A percentile compares a stretch with the other conserved stretches of the same genome.
These are phyloP conservation scores for Somion occarium DNA, from an alignment of 1,284 basidiomycete genomes.

Conservation along the genomic window DNA sequence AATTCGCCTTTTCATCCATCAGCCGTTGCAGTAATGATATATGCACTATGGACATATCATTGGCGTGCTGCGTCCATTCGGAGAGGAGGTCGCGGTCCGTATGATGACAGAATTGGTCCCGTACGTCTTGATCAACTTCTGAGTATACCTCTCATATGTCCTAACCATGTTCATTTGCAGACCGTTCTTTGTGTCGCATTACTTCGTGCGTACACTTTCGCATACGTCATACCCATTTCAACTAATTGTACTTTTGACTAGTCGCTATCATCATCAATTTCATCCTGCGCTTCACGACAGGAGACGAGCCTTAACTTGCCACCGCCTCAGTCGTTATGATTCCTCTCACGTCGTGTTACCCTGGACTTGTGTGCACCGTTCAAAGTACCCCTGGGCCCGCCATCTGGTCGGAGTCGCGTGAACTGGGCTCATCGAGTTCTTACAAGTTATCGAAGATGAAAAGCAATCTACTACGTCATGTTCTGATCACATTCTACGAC, in stretches of 20 bases:
- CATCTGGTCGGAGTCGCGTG: no score
- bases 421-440: no score
- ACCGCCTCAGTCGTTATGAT: not conserved
- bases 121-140: slow-evolving; percentile 39
- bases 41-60: slow-evolving; percentile 93
- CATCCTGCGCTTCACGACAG: slow-evolving; percentile 66
- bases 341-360: not conserved
- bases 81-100: slow-evolving; percentile 87
- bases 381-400: no score
- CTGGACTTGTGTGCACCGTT: no score
- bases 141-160: slow-evolving; percentile 10
- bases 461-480: not conserved
- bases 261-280: slow-evolving; percentile 91
- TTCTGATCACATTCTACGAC: not conserved
- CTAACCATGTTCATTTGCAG: slow-evolving; percentile 34
- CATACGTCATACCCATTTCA: not conserved
- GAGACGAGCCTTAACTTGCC: slow-evolving; percentile 7
- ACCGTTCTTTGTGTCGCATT: slow-evolving; percentile 85
- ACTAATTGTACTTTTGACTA: slow-evolving; percentile 26
- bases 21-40: slow-evolving; percentile 97
- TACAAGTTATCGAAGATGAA: no score
- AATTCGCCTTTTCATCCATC: not conserved
- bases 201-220: slow-evolving; percentile 47
- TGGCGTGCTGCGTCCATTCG: slow-evolving; percentile 95
- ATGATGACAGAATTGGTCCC: slow-evolving; percentile 92